Base-by-base conservation (phyloP, 73 alveolate genomes). In the Symbiodinium natans region DNA sequence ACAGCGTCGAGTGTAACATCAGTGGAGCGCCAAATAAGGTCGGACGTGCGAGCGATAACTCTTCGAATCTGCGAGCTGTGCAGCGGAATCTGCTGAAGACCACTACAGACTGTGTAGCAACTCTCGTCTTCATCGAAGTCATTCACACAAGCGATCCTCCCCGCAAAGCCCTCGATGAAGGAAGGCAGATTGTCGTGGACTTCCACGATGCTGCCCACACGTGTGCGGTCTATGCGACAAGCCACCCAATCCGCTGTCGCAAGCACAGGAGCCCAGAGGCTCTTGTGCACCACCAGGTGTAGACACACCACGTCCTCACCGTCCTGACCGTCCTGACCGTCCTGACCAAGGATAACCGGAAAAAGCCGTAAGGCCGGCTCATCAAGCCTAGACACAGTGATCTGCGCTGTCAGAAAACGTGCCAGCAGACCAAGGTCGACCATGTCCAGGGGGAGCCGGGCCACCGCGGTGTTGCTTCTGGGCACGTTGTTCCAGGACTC, bases 261-360 rank as follows among this genome's bases (percentile, higher is more conserved):
- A 23, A 63, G 80, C 40, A 63, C 80, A 31, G 80, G 80, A 29
- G 80, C 80, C 80, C 80, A 63, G 33, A 63, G 80, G 80, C 80
- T 36, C 2, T 29, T 63, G 80, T 63, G 80, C 36, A 63, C 80
- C 80, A 63, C 38, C 36, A 63, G 36, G 33, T 63, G 80, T 7
- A 63, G 36, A 63, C 40, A 63, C 17, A 23, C 17, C 36, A 63
- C 36, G 6, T 46, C 59, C 59, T 46, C 21, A 6, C 6, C 6
- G 59, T 46, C 59, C n/a, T n/a, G n/a, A n/a, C n/a, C n/a, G 59
- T 46, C 59, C 59, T 6, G 13, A 9, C 2, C 38, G 29, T 63
- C 80, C 71, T 21, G 17, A 52, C 71, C 27, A 29, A 0, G 71
- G 1, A 29, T 21, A 1, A 29, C 71, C 9, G 80, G 80, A 19